Conservation (phyloP, 306 rosid genomes). For the Morella rubra region DNA sequence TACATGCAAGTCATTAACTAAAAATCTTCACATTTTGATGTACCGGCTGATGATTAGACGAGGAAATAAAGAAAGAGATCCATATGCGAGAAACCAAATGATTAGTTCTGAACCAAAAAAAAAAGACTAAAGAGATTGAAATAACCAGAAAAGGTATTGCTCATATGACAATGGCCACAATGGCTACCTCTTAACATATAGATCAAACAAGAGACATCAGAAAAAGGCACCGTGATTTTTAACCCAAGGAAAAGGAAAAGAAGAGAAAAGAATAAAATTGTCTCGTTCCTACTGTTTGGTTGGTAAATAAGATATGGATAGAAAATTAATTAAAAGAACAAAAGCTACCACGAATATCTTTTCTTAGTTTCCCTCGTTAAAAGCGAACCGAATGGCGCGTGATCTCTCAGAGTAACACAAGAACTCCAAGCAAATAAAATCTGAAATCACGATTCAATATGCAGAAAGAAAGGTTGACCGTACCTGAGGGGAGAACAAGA, state of each 20-base stretch:
- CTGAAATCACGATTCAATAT: not conserved
- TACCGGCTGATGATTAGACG: not conserved
- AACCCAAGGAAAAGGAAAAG: too few relatives aligned
- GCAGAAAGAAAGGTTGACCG: not conserved
- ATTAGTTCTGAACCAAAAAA: not conserved
- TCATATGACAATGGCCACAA: conserved; percentile 2
- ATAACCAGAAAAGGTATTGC: too few relatives aligned
- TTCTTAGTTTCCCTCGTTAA: too few relatives aligned
- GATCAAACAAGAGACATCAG: not conserved
- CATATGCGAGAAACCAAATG: not conserved
- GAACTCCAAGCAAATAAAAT: not conserved
- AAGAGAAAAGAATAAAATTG: not conserved
- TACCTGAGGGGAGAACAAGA: conserved; percentile 86
- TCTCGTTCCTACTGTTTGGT: not conserved
- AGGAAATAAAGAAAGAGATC: not conserved
- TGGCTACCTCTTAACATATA: too few relatives aligned
- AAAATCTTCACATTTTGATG: not conserved
- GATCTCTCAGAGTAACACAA: too few relatives aligned
- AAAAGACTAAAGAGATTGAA: not conserved
- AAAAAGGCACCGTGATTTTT: not conserved
- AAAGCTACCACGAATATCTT: not conserved
- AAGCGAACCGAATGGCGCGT: not conserved
- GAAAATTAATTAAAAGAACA: not conserved
- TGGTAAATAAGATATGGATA: not conserved
- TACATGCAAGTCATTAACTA: not conserved